Evolutionary conservation across 2,329 filamentous ascomycete species (phyloP).

Genomic region (Epichloe typhina): DNA sequence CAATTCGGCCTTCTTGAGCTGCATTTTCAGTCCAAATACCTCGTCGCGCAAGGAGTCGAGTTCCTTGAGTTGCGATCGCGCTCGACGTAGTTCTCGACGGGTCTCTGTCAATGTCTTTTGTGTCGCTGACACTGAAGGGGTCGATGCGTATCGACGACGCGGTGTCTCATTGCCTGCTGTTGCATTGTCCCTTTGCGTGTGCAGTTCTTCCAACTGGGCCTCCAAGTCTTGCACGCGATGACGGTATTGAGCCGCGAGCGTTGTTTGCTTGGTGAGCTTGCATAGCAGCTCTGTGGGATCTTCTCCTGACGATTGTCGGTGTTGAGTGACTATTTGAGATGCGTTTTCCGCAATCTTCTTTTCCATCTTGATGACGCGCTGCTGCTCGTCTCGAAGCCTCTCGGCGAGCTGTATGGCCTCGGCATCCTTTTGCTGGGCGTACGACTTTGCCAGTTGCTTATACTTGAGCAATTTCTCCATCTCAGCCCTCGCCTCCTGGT

Average conservation of each 20-base stretch:
- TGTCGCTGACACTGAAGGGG: conserved; percentile 32
- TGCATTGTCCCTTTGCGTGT: conserved; percentile 23
- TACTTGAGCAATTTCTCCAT: conserved; percentile 69
- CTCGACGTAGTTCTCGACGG: conserved; percentile 39
- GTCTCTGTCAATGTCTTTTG: conserved; percentile 39
- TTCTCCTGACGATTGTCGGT: conserved; percentile 21
- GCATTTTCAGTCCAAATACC: conserved; percentile 35
- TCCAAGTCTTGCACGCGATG: conserved; percentile 47
- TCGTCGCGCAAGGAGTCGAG: conserved; percentile 38
- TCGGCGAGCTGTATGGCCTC: conserved; percentile 54
- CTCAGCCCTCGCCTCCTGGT: conserved; percentile 56
- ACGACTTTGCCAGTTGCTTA: conserved; percentile 67
- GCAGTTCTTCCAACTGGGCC: conserved; percentile 29
- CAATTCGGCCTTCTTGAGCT: conserved; percentile 33
- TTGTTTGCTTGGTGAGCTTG: conserved; percentile 44
- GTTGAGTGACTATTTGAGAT: conserved; percentile 33
- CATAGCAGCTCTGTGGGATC: conserved; percentile 35
- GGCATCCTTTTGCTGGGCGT: conserved; percentile 63
- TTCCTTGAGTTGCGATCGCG: conserved; percentile 40
- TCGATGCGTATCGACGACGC: conserved; percentile 20
- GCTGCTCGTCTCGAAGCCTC: conserved; percentile 54
- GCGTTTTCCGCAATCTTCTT: conserved; percentile 46
- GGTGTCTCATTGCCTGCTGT: conserved; percentile 16
- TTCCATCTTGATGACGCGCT: conserved; percentile 52
- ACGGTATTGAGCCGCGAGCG: conserved; percentile 43